phyloP scores from a whole-genome alignment of 1,284 basidiomycete genomes.

The Ustilago crameri region DNA sequence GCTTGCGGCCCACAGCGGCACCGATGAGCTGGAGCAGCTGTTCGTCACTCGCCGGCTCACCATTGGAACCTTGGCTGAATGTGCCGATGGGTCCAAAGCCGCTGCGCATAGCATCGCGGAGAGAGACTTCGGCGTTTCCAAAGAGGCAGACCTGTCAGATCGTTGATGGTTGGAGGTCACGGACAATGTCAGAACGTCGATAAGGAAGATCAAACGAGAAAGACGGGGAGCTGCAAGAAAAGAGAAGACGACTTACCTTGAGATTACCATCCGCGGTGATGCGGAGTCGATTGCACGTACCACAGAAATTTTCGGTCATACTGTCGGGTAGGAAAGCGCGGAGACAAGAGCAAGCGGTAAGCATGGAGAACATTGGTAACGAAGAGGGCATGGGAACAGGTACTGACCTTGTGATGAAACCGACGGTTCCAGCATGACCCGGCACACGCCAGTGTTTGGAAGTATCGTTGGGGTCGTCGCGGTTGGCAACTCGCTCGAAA shows the following conservation, averaged over 20 bases:
- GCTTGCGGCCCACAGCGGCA: conserved; percentile 78
- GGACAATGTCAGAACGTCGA: background rate
- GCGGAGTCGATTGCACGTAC: conserved; percentile 82
- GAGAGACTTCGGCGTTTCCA: conserved; percentile 83
- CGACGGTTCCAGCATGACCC: conserved; percentile 79
- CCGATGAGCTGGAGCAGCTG: conserved; percentile 76
- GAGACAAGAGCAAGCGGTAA: background rate
- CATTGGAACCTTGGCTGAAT: conserved; percentile 24
- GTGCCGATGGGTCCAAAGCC: conserved; percentile 36
- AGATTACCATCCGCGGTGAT: conserved; percentile 89
- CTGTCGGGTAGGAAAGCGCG: conserved; percentile 17
- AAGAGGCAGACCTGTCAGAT: conserved; percentile 75
- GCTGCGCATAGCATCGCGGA: conserved; percentile 78
- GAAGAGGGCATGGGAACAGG: background rate
- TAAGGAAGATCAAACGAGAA: background rate
- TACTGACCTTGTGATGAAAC: conserved; percentile 76
- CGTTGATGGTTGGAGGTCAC: background rate
- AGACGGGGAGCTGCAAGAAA: background rate
- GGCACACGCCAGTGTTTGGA: conserved; percentile 81
- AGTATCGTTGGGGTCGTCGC: conserved; percentile 79
- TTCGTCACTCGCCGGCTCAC: conserved; percentile 71
- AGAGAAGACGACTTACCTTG: conserved; percentile 73
- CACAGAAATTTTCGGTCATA: conserved; percentile 85
- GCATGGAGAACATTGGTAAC: background rate
- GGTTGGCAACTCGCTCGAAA: conserved; percentile 59